Evolutionary conservation across 768 basidiomycete species (phyloP), one percentile per base, ranked within the genome.

Genomic region (Leccinum barrowsii): DNA sequence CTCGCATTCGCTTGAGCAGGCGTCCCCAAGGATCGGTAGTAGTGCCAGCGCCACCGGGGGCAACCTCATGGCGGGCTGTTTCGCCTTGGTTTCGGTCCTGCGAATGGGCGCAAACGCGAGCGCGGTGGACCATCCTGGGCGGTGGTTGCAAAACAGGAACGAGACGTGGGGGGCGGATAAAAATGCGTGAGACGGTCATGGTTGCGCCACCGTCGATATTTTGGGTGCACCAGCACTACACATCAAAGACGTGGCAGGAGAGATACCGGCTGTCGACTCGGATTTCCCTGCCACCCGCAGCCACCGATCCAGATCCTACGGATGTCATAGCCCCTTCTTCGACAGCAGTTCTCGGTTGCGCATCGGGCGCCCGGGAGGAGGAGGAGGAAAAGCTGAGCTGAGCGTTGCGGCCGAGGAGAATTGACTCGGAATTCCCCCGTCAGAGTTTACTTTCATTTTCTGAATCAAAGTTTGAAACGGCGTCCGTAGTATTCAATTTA

Each of bases 31-130:
- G 26, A 26, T 26, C 26, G 1, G 26, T 26, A 58, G 63, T 24
- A 70, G 68, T 13, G 65, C 64, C 4, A 84, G 78, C 8, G 85
- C 87, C 26, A 86, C 88, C 0, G 83, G 80, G 11, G 68, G 61
- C 35, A 70, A 53, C 37, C 68, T 61, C 5, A 2, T 76, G 71
- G 8, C 74, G 1, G 77, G 59, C 1, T 78, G 71, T 70, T 92
- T 92, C 37, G 81, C 59, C 67, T 91, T 93, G 61, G 76, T 76
- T 24, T 76, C 74, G 51, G 76, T 78, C 63, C 90, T 81, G 54
- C 90, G 85, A 54, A 90, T 79, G 48, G 92, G 92, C 8, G 92
- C 92, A 67, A 94, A 94, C 19, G 90, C 92, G 64, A 94, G 87
- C 13, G 91, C 83, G 62, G 92, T 87, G 65, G 92, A 94, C 91